Conservation (phyloP, 176 grass and related monocot genomes). For the Carex scoparia region DNA sequence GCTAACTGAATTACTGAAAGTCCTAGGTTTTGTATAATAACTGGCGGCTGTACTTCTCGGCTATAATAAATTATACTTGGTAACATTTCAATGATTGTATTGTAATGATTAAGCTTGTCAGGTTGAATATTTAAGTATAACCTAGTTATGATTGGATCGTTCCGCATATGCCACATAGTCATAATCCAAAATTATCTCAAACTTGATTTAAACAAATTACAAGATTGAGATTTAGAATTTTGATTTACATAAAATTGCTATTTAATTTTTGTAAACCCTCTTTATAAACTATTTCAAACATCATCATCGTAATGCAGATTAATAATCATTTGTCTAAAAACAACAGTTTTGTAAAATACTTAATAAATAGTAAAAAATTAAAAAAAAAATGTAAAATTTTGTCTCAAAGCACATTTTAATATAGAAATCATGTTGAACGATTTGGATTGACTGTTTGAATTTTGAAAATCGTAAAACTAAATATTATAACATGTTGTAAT, state of each 20-base stretch:
- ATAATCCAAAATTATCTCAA: not conserved
- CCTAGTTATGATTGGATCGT: too few relatives aligned
- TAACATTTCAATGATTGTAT: not conserved
- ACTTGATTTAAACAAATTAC: not conserved
- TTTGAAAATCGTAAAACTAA: too few relatives aligned
- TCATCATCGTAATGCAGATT: not conserved
- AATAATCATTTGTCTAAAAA: not conserved
- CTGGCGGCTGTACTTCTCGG: not conserved
- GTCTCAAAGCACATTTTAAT: too few relatives aligned
- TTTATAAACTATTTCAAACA: not conserved
- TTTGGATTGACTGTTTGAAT: too few relatives aligned
- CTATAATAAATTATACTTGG: not conserved
- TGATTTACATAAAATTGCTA: not conserved
- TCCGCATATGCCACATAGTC: not conserved
- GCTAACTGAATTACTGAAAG: not conserved
- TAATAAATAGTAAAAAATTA: too few relatives aligned
- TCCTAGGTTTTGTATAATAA: constrained; percentile 2
- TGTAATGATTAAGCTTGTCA: not conserved
- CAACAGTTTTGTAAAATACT: too few relatives aligned
- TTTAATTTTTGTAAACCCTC: not conserved
- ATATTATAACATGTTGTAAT: too few relatives aligned
- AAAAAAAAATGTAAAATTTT: too few relatives aligned
- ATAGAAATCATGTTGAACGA: too few relatives aligned
- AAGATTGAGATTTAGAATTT: not conserved
- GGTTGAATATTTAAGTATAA: not conserved